Conservation (phyloP, 306 rosid species). For the Neltuma alba region DNA sequence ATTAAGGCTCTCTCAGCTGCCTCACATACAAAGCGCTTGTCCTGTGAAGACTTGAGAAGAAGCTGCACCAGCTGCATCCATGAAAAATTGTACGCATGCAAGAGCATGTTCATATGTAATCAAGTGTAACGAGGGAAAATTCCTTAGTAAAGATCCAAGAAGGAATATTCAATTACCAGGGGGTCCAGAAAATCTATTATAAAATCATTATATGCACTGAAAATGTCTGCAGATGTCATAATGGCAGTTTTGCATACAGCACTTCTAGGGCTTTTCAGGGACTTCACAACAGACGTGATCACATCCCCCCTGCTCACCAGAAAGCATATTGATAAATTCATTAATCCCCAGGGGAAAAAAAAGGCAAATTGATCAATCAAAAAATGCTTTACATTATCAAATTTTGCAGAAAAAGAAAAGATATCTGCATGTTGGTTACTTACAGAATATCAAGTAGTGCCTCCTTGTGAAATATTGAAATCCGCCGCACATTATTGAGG, state of each 20-base stretch:
- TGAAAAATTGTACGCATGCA: conserved; percentile 32
- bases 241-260: conserved; percentile 98
- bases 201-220: conserved; percentile 71
- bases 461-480: conserved; percentile 82
- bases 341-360: not conserved
- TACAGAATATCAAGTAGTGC: conserved; percentile 74
- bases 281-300: conserved; percentile 68
- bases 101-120: conserved; percentile 15
- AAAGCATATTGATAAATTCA: conserved; percentile 25
- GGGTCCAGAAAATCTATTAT: conserved; percentile 87
- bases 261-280: conserved; percentile 93
- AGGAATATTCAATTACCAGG: conserved; percentile 59
- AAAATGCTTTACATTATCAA: conserved; percentile 8
- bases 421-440: conserved; percentile 41
- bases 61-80: conserved; percentile 84
- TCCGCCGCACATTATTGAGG: conserved; percentile 79
- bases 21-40: conserved; percentile 96
- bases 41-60: conserved; percentile 98
- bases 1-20: conserved; percentile 94
- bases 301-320: conserved; percentile 74
- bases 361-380: not conserved
- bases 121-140: conserved; percentile 20
- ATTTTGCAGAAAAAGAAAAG: not conserved
- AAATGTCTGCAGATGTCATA: conserved; percentile 95
- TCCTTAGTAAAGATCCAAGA: conserved; percentile 17